Evolutionary conservation across 202 grass and related monocot genomes (phyloP).

Genomic region (Cymbopogon flexuosus): DNA sequence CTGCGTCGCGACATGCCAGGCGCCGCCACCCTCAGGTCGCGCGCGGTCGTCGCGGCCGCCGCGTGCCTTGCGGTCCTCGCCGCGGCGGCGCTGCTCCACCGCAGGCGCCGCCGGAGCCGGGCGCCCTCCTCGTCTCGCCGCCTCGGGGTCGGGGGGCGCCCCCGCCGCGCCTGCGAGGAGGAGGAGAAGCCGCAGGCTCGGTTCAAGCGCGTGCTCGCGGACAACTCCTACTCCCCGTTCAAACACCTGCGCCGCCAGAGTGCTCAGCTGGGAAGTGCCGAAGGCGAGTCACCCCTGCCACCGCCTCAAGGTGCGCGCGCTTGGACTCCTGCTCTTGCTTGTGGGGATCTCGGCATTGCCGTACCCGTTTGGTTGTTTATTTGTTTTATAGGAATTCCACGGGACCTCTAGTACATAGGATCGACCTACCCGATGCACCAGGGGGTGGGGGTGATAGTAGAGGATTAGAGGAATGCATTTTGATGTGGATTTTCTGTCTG

Average conservation of each 20-base stretch:
- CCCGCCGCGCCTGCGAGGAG: conserved; percentile 44
- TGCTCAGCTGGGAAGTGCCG: background rate
- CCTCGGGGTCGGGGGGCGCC: background rate
- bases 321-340: background rate
- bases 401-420: background rate
- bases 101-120: conserved; percentile 22
- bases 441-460: background rate
- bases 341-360: background rate
- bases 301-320: conserved; percentile 9
- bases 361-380: background rate
- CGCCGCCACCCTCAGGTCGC: conserved; percentile 26
- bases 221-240: conserved; percentile 78
- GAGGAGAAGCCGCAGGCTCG: conserved; percentile 69
- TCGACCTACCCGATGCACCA: background rate
- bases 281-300: background rate
- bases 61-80: conserved; percentile 36
- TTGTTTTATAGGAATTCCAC: background rate
- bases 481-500: background rate
- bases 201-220: conserved; percentile 70
- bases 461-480: background rate
- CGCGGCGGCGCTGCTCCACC: conserved; percentile 35
- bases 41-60: conserved; percentile 24
- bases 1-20: conserved; percentile 23
- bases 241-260: conserved; percentile 60
- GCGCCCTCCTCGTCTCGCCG: conserved; percentile 4